Evolutionary conservation across 805 yeast genomes (phyloP), one percentile per base, ranked within the genome.

Genomic region (Lipomyces yamanashiensis): DNA sequence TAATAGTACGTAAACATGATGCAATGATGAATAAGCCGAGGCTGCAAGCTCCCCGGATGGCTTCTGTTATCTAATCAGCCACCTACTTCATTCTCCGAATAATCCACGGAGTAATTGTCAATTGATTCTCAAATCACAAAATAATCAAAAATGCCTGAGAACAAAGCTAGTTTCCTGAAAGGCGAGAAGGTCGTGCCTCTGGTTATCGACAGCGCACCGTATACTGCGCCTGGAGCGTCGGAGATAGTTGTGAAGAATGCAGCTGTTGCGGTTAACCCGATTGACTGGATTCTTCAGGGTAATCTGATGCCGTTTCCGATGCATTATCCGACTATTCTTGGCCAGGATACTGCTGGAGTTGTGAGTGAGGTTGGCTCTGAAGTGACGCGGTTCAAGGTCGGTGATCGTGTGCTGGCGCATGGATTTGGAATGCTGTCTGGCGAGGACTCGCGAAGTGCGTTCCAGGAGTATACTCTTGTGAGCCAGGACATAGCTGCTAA

Each of bases 211-310:
- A n/a, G 33, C 7, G 63, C 64, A n/a, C 64, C 54, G 19, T 54
- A 54, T 47, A 10, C 57, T 7, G 9, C 51, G n/a, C 59, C 59
- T 15, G 49, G 50, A 6, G 39, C 54, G 40, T 21, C 43, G 36
- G 57, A 64, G 56, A 69, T 71, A 17, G 59, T 70, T 12, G 57
- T 72, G 41, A 64, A 65, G 54, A 66, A 54, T 19, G 47, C 48
- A 13, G 69, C 72, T 13, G 67, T 62, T 6, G 73, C 71, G 12
- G 53, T 70, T 33, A 72, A 72, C 52, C 74, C 74, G 40, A 58
- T 69, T 21, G 74, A 72, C 44, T 67, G 71, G 61, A 62, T 67
- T 51, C 40, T 41, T 21, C 54, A 54, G 44, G 53, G 8, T 8
- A 23, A 47, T 21, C 33, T 19, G 8, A 17, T 59, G 19, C 54